phyloP scores from a whole-genome alignment of 768 basidiomycete species.

The Calocera viscosa region DNA sequence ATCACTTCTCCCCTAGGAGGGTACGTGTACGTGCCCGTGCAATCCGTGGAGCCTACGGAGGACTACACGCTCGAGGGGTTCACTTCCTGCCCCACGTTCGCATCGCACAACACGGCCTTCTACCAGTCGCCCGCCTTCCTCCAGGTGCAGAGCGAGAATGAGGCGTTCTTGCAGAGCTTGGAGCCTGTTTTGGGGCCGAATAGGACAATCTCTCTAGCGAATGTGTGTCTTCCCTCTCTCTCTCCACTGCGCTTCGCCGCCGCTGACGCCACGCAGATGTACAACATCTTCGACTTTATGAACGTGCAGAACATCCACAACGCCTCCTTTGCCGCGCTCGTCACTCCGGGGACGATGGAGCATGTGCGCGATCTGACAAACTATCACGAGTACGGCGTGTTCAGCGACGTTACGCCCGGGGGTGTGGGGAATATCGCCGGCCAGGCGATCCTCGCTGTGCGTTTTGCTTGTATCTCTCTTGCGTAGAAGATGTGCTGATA shows the following conservation, averaged over 20 bases:
- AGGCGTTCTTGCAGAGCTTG: conserved; percentile 51
- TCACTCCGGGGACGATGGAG: conserved; percentile 65
- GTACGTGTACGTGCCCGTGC: conserved; percentile 69
- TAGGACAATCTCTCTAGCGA: background rate
- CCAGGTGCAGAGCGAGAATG: conserved; percentile 41
- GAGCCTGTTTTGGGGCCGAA: conserved; percentile 34
- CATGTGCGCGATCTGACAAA: conserved; percentile 64
- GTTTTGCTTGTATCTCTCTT: background rate
- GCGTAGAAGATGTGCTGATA: background rate
- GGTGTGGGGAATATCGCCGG: conserved; percentile 78
- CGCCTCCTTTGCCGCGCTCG: conserved; percentile 63
- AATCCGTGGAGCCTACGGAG: conserved; percentile 49
- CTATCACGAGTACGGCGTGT: conserved; percentile 67
- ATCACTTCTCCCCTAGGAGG: conserved; percentile 49
- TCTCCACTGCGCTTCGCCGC: background rate
- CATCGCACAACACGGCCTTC: conserved; percentile 49
- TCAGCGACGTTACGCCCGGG: conserved; percentile 41
- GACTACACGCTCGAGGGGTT: conserved; percentile 57
- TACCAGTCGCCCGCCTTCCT: conserved; percentile 57
- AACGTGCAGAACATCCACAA: conserved; percentile 68
- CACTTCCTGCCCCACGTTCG: conserved; percentile 48
- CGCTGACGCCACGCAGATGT: background rate
- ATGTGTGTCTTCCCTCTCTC: background rate
- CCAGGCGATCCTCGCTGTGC: conserved; percentile 51
- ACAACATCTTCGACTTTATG: conserved; percentile 63